These are phyloP conservation scores for Fraxinus pennsylvanica DNA, from an alignment of 257 asterid genomes.

Conservation along the genomic window DNA sequence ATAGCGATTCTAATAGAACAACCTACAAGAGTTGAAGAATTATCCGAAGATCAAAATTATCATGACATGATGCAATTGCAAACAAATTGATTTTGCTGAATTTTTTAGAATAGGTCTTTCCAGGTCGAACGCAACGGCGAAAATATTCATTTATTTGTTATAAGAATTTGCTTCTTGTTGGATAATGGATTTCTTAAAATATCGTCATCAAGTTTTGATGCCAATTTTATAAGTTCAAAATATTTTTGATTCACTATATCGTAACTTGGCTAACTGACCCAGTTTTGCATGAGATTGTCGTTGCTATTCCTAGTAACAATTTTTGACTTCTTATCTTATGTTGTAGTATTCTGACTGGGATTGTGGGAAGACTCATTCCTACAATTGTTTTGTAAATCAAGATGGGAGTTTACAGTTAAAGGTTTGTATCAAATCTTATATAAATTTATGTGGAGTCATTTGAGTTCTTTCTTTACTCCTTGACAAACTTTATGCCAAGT, in stretches of 20 bases:
- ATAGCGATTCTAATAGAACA: not conserved
- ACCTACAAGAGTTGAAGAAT: not conserved
- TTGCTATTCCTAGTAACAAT: not conserved
- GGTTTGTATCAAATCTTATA: conserved; percentile 44
- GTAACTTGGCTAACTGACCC: not conserved
- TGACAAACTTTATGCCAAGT: not conserved
- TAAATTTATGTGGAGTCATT: not conserved
- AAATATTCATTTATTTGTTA: not conserved
- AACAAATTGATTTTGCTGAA: not conserved
- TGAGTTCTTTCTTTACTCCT: conserved; percentile 9
- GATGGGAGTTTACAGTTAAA: conserved; percentile 58
- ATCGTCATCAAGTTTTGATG: not conserved
- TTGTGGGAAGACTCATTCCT: conserved; percentile 55
- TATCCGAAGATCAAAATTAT: not conserved
- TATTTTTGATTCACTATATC: not conserved
- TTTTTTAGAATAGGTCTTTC: not conserved
- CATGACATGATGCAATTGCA: not conserved
- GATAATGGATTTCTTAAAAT: not conserved
- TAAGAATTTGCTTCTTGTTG: not conserved
- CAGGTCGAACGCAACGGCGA: not conserved
- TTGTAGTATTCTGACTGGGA: conserved; percentile 71
- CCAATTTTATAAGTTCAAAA: not conserved
- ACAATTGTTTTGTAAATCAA: conserved; percentile 43
- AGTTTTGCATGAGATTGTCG: conserved; percentile 8
- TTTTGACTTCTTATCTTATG: conserved; percentile 11